These are phyloP conservation scores for Hondaea fermentalgiana DNA, from an alignment of 108 stramenopile genomes.

Conservation along the genomic window DNA sequence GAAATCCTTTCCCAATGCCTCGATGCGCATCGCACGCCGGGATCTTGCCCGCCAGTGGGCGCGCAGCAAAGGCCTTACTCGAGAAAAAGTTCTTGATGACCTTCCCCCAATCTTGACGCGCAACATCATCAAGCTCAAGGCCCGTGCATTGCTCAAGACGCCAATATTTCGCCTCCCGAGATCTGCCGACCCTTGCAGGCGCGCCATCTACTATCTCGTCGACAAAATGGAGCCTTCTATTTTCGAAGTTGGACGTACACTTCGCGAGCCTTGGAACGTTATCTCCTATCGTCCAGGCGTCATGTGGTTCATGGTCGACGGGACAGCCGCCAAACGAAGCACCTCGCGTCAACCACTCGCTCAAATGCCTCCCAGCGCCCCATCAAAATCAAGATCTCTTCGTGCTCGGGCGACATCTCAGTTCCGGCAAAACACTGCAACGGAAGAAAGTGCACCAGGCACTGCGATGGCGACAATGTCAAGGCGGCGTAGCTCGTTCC, in stretches of 20 bases:
- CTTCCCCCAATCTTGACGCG: not conserved
- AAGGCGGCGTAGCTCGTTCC: not conserved
- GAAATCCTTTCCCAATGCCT: not conserved
- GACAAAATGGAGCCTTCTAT: not conserved
- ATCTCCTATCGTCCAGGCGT: not conserved
- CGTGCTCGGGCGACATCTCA: not conserved
- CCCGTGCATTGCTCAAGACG: not conserved
- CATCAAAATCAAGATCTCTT: not conserved
- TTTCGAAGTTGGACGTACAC: not conserved
- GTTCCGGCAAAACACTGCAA: not conserved
- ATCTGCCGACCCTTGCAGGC: not conserved
- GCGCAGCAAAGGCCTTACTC: not conserved
- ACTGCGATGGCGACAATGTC: not conserved
- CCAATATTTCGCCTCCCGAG: not conserved
- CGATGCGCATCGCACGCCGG: not conserved
- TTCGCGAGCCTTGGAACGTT: not conserved
- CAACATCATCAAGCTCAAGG: not conserved
- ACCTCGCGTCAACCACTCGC: not conserved
- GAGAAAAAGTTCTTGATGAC: not conserved
- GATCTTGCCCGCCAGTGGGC: not conserved
- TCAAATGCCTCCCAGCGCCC: not conserved
- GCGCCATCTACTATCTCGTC: not conserved
- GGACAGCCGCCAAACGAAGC: not conserved
- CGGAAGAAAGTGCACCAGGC: not conserved
- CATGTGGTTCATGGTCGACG: not conserved